A percentile compares a stretch with the other conserved stretches of the same genome.
These are phyloP conservation scores for Populus tremula DNA, from an alignment of 345 rosid species.

Conservation along the genomic window DNA sequence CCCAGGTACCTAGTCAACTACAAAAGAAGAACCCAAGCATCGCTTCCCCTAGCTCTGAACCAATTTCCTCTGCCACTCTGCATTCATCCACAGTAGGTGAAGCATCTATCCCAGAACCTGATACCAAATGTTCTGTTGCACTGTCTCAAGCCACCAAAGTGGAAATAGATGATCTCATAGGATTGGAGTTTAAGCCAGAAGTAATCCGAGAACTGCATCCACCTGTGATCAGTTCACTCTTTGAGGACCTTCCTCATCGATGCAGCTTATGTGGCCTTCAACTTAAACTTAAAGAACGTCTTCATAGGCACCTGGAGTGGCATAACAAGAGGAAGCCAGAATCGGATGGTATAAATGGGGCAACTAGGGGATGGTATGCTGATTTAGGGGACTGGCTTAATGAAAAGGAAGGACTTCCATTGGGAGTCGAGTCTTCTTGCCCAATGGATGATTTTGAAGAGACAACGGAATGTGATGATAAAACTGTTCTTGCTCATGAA, in stretches of 20 bases:
- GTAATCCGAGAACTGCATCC: constrained; percentile 72
- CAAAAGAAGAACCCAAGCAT: constrained; percentile 36
- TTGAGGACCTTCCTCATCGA: constrained; percentile 62
- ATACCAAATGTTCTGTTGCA: constrained; percentile 28
- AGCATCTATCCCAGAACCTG: constrained; percentile 35
- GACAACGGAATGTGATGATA: constrained; percentile 36
- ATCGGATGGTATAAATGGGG: constrained; percentile 23
- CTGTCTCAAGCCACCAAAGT: constrained; percentile 23
- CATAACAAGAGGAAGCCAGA: constrained; percentile 53
- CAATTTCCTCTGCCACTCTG: constrained; percentile 34
- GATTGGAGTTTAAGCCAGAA: constrained; percentile 70
- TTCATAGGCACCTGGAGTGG: constrained; percentile 73
- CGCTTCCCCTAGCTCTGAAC: constrained; percentile 30
- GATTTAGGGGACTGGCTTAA: constrained; percentile 61
- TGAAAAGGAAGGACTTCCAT: constrained; percentile 39
- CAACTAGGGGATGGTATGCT: constrained; percentile 69
- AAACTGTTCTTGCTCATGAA: constrained; percentile 74
- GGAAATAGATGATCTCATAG: constrained; percentile 51
- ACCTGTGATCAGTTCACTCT: constrained; percentile 58
- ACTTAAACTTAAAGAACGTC: constrained; percentile 60
- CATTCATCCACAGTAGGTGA: constrained; percentile 35
- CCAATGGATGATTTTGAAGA: constrained; percentile 31
- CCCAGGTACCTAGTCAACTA: constrained; percentile 30
- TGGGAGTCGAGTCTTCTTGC: constrained; percentile 38
- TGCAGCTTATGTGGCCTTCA: constrained; percentile 76